Percentiles rank a stretch among this genome's conserved stretches.
These are phyloP conservation scores for Naumovozyma castellii DNA, from an alignment of 805 yeast species.

Conservation along the genomic window DNA sequence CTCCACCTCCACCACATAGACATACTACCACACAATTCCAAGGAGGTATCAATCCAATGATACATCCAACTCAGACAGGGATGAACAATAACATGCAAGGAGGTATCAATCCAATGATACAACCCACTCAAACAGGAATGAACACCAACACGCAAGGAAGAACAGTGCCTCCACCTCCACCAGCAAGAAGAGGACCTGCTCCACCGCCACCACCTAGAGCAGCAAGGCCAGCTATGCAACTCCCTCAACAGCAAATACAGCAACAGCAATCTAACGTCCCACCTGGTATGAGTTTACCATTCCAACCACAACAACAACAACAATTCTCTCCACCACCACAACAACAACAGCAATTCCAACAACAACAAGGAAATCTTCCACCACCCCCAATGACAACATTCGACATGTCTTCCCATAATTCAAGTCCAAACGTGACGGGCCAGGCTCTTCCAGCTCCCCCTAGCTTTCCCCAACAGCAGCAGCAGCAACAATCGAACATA, in stretches of 20 bases:
- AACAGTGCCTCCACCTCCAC: constrained; percentile 17
- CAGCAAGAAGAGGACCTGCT: constrained; percentile 14
- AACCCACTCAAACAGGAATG: not conserved
- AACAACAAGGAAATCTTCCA: constrained; percentile 4
- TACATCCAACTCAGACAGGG: not conserved
- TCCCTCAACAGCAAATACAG: constrained; percentile 2
- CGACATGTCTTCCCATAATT: not conserved
- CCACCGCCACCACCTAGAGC: constrained; percentile 18
- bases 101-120: constrained; percentile 2
- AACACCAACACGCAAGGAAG: constrained; percentile 6
- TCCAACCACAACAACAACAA: constrained; percentile 4
- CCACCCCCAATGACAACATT: constrained; percentile 9
- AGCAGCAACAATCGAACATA: constrained; percentile 10
- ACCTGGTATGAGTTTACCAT: constrained; percentile 1
- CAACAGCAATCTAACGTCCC: not conserved
- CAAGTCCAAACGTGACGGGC: no score
- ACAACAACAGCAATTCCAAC: constrained; percentile 2
- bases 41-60: constrained; percentile 6
- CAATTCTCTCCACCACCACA: constrained; percentile 6
- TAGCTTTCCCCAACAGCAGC: constrained; percentile 4
- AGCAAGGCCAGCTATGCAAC: constrained; percentile 7
- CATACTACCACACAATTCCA: constrained; percentile 8
- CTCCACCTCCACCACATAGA: constrained; percentile 23
- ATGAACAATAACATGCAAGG: constrained; percentile 5
- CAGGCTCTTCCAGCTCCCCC: constrained; percentile 4